phyloP scores from a whole-genome alignment of 257 asterid species.

The Orobanche coerulescens region DNA sequence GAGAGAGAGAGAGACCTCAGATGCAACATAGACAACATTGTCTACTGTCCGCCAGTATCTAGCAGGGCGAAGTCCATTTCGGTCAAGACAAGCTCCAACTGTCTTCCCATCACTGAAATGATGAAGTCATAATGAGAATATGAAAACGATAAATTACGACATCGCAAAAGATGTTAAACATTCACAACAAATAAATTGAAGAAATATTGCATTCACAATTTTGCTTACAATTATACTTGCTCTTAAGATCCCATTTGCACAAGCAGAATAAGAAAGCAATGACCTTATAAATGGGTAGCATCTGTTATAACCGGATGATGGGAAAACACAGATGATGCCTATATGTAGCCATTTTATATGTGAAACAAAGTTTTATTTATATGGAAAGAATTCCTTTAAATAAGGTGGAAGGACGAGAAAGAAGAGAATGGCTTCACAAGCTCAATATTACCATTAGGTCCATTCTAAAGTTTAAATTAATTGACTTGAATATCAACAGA shows the following conservation, averaged over 20 bases:
- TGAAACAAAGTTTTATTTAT: not conserved
- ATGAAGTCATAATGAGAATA: slow-evolving; percentile 15
- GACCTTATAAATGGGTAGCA: slow-evolving; percentile 7
- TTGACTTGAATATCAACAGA: slow-evolving; percentile 3
- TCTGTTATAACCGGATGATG: slow-evolving; percentile 1
- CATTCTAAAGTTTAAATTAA: slow-evolving; percentile 1
- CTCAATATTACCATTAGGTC: slow-evolving; percentile 10
- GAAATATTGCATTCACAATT: not conserved
- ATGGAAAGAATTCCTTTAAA: not conserved
- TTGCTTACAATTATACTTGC: not conserved
- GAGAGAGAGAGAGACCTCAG: slow-evolving; percentile 51
- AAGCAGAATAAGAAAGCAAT: not conserved
- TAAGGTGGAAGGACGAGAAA: not conserved
- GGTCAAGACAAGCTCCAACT: slow-evolving; percentile 99
- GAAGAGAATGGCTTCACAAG: slow-evolving; percentile 16
- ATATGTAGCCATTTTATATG: slow-evolving; percentile 1
- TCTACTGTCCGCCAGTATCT: slow-evolving; percentile 96
- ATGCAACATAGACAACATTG: slow-evolving; percentile 94
- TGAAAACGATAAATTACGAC: not conserved
- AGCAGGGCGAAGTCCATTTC: slow-evolving; percentile 99
- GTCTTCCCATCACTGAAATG: slow-evolving; percentile 88
- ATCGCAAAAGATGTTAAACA: slow-evolving; percentile 9
- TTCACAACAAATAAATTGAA: slow-evolving; percentile 2
- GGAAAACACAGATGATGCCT: not conserved
- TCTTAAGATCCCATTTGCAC: slow-evolving; percentile 11